Evolutionary conservation across 2,329 filamentous ascomycete species (phyloP).

Genomic region (Diaporthe longicolla): DNA sequence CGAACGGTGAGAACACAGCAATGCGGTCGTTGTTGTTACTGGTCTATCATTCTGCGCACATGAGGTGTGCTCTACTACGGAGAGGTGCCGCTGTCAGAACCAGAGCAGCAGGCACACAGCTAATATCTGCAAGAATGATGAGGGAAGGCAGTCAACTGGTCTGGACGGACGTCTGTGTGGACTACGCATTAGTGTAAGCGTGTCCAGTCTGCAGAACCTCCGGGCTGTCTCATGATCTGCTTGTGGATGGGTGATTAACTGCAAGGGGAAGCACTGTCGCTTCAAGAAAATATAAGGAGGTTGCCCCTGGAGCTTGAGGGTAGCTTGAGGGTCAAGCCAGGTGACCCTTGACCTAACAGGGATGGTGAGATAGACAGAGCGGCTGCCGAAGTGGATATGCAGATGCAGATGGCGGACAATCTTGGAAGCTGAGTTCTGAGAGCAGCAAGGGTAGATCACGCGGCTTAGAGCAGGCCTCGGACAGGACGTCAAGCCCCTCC

Average conservation of each 20-base stretch:
- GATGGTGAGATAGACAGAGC: constrained; percentile 38
- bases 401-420: constrained; percentile 33
- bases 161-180: constrained; percentile 20
- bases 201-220: constrained; percentile 23
- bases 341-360: constrained; percentile 31
- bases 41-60: neutral
- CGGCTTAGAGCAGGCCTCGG: constrained; percentile 33
- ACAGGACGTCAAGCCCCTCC: constrained; percentile 28
- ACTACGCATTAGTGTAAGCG: constrained; percentile 14
- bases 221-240: constrained; percentile 36
- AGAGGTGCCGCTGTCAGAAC: constrained; percentile 24
- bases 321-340: constrained; percentile 29
- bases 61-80: constrained; percentile 3
- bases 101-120: constrained; percentile 26
- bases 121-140: constrained; percentile 29
- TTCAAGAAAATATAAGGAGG: constrained; percentile 34
- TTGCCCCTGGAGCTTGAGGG: constrained; percentile 35
- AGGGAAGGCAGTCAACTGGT: constrained; percentile 7
- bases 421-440: constrained; percentile 34
- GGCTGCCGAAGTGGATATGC: constrained; percentile 39
- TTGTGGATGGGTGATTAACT: constrained; percentile 32
- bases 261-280: constrained; percentile 35
- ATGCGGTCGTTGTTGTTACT: neutral
- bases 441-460: constrained; percentile 27
- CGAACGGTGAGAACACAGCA: neutral